Evolutionary conservation across 2,329 filamentous ascomycete species (phyloP).

Genomic region (Neoarthrinium moseri): DNA sequence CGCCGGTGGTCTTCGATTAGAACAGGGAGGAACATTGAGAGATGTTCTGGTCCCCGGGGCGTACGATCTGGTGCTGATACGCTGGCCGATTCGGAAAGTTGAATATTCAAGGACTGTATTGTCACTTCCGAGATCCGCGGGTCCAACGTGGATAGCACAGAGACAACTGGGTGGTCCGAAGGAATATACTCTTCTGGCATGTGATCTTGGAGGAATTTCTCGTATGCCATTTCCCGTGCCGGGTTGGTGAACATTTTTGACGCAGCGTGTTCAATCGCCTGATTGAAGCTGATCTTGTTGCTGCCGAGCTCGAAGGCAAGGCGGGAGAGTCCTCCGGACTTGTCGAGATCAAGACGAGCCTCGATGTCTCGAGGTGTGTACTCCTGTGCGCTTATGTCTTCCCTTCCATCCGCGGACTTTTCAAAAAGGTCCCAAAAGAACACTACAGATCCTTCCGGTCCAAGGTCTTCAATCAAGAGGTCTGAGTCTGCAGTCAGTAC

Average conservation of each 20-base stretch:
- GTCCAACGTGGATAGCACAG: conserved; percentile 22
- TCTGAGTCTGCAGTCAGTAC: conserved; percentile 87
- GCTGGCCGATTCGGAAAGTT: conserved; percentile 28
- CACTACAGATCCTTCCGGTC: conserved; percentile 57
- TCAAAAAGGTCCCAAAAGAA: conserved; percentile 65
- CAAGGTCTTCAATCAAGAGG: conserved; percentile 72
- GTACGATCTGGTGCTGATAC: conserved; percentile 18
- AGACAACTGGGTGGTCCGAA: conserved; percentile 21
- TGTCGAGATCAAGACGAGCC: conserved; percentile 15
- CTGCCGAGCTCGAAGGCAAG: conserved; percentile 28
- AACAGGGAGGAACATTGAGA: conserved; percentile 37
- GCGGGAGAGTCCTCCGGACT: conserved; percentile 28
- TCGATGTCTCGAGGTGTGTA: conserved; percentile 33
- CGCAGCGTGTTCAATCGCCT: no score
- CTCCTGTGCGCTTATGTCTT: conserved; percentile 14
- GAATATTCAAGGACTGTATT: conserved; percentile 33
- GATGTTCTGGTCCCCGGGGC: conserved; percentile 21
- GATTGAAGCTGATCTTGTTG: conserved; percentile 11
- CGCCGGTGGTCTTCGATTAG: conserved; percentile 36
- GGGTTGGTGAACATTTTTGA: conserved; percentile 19
- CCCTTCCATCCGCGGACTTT: conserved; percentile 6
- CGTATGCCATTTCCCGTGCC: conserved; percentile 12
- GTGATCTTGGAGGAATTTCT: conserved; percentile 23
- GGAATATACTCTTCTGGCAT: conserved; percentile 22
- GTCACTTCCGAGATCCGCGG: conserved; percentile 34